These are phyloP conservation scores for Sporothrix dimorphospora DNA, from an alignment of 2,329 filamentous ascomycete species.

Conservation along the genomic window DNA sequence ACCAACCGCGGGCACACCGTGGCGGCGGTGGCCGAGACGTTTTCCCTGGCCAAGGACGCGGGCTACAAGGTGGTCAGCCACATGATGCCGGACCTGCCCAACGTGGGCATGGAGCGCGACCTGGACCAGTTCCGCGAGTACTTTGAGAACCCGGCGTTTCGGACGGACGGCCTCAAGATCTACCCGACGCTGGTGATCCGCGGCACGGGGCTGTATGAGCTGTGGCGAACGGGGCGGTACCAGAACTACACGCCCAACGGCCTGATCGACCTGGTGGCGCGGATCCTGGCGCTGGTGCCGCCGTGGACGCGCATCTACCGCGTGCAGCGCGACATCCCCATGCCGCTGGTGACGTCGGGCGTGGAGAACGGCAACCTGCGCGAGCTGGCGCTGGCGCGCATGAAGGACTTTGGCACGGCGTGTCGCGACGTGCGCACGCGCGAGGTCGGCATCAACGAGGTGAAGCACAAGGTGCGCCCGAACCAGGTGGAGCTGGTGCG, in stretches of 20 bases:
- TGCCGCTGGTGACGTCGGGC: conserved; percentile 97
- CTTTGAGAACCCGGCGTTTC: conserved; percentile 93
- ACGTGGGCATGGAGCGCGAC: conserved; percentile 97
- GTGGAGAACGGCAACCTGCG: conserved; percentile 97
- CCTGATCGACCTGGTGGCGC: conserved; percentile 90
- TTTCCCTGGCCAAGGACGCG: conserved; percentile 95
- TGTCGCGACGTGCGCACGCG: conserved; percentile 95
- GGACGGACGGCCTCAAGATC: conserved; percentile 96
- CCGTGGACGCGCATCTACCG: conserved; percentile 99
- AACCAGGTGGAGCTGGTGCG: conserved; percentile 95
- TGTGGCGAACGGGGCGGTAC: conserved; percentile 96
- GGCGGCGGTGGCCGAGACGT: conserved; percentile 91
- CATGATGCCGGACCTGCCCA: conserved; percentile 99
- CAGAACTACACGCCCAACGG: conserved; percentile 99
- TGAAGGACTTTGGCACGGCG: conserved; percentile 98
- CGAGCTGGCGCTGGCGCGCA: conserved; percentile 89
- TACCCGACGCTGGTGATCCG: conserved; percentile 97
- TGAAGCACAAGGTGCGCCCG: conserved; percentile 97
- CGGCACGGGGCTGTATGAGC: conserved; percentile 92
- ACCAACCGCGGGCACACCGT: conserved; percentile 97
- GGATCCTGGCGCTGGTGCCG: conserved; percentile 92
- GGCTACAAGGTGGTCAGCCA: conserved; percentile 99
- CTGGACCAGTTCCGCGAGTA: conserved; percentile 97
- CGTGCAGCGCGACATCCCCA: conserved; percentile 98
- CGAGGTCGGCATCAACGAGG: conserved; percentile 97